Evolutionary conservation across 495 filamentous ascomycete species (phyloP), one percentile per base, ranked within the genome.

Genomic region (Podospora anserina): DNA sequence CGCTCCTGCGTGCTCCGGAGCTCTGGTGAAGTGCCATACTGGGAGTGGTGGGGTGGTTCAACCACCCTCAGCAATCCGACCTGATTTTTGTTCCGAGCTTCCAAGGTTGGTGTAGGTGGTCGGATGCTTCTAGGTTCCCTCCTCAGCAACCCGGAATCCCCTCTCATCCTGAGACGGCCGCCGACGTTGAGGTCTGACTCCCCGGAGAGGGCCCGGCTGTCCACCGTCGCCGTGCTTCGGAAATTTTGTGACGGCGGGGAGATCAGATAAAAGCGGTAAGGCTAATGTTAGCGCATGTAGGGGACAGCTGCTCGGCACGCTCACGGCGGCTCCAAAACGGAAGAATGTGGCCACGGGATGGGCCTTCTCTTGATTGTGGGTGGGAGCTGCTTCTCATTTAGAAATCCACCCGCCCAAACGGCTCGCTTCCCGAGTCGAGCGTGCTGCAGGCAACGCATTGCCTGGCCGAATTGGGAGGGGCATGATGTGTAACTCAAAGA

Each of bases 181-280:
- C 55, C 23, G 20, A 18, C 56, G 19, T 28, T 11, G 54, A 66
- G 19, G 20, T 53, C 23, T 26, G 55, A 59, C 16, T n/a, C 19
- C 39, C 44, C 4, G 64, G 34, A 66, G 53, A n/a, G 30, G n/a
- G 57, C 28, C 23, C 9, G 58, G 32, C 34, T 61, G 60, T 44
- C 63, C 67, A 59, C 34, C 66, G 66, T 59, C 59, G 66, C 28
- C 16, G 49, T 56, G 27, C 34, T 63, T 70, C 71, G 71, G 71
- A 66, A 70, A 68, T 66, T 72, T 72, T 70, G 56, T 66, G 39
- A 49, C 19, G 64, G 65, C 27, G 61, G 64, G 69, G 63, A 67
- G 69, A 73, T 72, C 68, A 72, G 68, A 69, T 72, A 68, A 66
- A 70, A 66, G 58, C 44, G 61, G 63, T 49, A 57, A 67, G 27